Percentiles rank a stretch among this genome's conserved stretches.
Conservation (phyloP, 495 filamentous ascomycete species). For the Corynascus novoguineensis region DNA sequence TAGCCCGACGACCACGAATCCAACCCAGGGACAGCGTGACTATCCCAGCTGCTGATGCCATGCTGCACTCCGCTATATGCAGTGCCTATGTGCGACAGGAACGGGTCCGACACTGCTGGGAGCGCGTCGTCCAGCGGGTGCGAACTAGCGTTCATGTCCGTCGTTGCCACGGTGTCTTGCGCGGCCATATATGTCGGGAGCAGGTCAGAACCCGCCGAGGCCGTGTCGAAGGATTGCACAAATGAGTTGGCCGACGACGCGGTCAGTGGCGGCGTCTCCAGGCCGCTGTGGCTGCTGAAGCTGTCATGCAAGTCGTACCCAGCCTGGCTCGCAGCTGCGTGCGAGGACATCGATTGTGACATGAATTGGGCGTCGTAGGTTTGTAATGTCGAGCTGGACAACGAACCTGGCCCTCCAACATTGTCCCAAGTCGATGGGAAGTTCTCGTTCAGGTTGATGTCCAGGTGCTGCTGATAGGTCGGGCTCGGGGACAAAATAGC, state of each 20-base stretch:
- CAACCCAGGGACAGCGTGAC: not conserved
- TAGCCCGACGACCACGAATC: not conserved
- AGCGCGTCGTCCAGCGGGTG: conserved; percentile 3
- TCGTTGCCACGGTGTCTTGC: conserved; percentile 1
- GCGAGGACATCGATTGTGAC: not conserved
- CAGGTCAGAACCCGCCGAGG: conserved; percentile 2
- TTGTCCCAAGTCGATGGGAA: conserved; percentile 37
- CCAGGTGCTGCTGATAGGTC: conserved; percentile 38
- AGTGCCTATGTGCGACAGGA: conserved; percentile 15
- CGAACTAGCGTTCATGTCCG: not conserved
- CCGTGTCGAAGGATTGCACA: conserved; percentile 19
- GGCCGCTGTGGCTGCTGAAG: conserved; percentile 20
- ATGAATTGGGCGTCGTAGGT: conserved; percentile 20
- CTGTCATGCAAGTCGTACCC: conserved; percentile 18
- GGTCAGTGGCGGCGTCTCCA: conserved; percentile 31
- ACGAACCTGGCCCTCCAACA: conserved; percentile 6
- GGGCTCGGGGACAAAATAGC: conserved; percentile 42
- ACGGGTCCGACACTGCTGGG: conserved; percentile 22
- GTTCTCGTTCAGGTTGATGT: conserved; percentile 42
- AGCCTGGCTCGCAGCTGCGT: not conserved
- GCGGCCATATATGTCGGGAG: conserved; percentile 13
- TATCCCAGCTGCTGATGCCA: not conserved
- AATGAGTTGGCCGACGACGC: conserved; percentile 27
- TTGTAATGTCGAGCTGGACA: conserved; percentile 9
- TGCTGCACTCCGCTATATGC: conserved; percentile 1